Base-by-base conservation (phyloP, 2,329 filamentous ascomycete species). In the Nigrograna mackinnonii region DNA sequence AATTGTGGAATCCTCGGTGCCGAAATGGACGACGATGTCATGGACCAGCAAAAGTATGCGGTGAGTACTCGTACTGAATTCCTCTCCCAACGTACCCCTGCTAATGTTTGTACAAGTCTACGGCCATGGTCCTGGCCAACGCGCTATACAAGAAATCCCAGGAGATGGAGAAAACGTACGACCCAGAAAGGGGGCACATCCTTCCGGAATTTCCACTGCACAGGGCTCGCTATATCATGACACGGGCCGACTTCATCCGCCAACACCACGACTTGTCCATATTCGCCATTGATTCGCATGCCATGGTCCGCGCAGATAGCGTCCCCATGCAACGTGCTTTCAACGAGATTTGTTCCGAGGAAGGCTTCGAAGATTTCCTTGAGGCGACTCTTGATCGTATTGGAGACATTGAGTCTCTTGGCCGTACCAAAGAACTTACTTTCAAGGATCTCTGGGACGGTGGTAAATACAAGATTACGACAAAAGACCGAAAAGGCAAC, bases 251-350 rank as follows among this genome's bases (percentile, higher is more conserved):
- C 69, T 99, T 97, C 66, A 91, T 97, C 58, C 85, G 94, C 54
- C 79, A 84, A 46, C 91, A 97, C 63, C 94, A 99, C 71, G 89
- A 94, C 51, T 82, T 94, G 46, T 97, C 97, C 64, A 82, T 99
- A 45, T 96, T 97, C 71, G 94, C 89, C 49, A 97, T 99, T 59
- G 92, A 95, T 46, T 89, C 85, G 44, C 79, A 81, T 30, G 90
- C 91, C 13, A 86, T 87, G 66, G 94, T 99, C 6, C 84, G 94
- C 35, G 94, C 94, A 1, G 92, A 95, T 67, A 92, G 86, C 2
- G 92, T 99, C 19, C 94, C 94, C 2, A 99, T 99, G 94, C 90
- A 95, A 69, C 84, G 84, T 36, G 94, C 94, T 1, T 95, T 99
- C 70, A 80, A 84, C 43, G 83, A 91, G 58, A 91, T 99, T 11